These are phyloP conservation scores for Leccinum broughii DNA, from an alignment of 768 basidiomycete genomes.

Conservation along the genomic window DNA sequence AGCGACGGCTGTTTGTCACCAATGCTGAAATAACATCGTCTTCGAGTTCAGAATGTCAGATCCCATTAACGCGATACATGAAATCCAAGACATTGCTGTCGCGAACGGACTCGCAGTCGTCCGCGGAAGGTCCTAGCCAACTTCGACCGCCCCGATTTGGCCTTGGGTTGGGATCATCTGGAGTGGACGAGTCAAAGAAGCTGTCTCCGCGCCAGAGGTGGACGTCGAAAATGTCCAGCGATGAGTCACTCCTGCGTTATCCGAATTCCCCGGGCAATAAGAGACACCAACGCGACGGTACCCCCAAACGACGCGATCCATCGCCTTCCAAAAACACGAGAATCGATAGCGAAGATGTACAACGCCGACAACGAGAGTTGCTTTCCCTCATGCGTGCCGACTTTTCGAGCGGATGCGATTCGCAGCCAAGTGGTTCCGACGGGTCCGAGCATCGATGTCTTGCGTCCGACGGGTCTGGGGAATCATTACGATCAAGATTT, in stretches of 20 bases:
- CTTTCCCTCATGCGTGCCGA: slow-evolving; percentile 9
- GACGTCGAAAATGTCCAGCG: slow-evolving; percentile 10
- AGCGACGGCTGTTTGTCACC: slow-evolving; percentile 45
- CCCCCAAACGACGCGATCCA: slow-evolving; percentile 15
- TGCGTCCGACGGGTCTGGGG: slow-evolving; percentile 19
- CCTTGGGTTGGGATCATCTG: slow-evolving; percentile 29
- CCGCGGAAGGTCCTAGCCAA: slow-evolving; percentile 18
- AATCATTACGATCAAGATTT: slow-evolving; percentile 22
- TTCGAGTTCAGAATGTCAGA: slow-evolving; percentile 43
- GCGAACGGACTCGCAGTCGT: slow-evolving; percentile 25
- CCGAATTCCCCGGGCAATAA: slow-evolving; percentile 10
- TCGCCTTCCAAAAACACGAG: slow-evolving; percentile 6
- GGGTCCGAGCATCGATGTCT: slow-evolving; percentile 13
- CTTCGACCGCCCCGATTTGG: slow-evolving; percentile 29
- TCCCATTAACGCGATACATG: slow-evolving; percentile 8
- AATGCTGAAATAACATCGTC: slow-evolving; percentile 46
- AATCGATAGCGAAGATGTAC: slow-evolving; percentile 11
- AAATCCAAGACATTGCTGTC: slow-evolving; percentile 16
- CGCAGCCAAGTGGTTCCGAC: slow-evolving; percentile 19
- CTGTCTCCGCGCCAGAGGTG: slow-evolving; percentile 16
- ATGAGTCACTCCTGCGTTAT: slow-evolving; percentile 7
- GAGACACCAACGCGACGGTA: slow-evolving; percentile 9
- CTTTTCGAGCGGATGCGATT: slow-evolving; percentile 21
- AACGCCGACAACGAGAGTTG: slow-evolving; percentile 24
- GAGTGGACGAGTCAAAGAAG: slow-evolving; percentile 16